phyloP scores from a whole-genome alignment of 257 asterid genomes.

The Solanum neorickii region DNA sequence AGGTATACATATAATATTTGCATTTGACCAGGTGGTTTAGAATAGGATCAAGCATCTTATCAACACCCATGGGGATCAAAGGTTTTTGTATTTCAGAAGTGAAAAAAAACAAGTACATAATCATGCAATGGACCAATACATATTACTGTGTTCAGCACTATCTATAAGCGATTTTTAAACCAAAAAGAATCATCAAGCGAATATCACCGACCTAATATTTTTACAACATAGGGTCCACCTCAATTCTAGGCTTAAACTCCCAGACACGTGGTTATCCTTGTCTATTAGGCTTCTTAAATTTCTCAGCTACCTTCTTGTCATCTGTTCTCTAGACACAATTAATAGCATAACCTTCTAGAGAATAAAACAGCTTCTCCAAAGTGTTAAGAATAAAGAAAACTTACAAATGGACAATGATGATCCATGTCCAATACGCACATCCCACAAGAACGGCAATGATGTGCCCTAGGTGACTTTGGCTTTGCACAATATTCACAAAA shows the following conservation, averaged over 20 bases:
- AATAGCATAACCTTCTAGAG: neutral
- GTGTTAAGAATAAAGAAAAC: constrained; percentile 10
- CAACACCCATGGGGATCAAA: neutral
- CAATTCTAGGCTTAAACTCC: neutral
- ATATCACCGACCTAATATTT: neutral
- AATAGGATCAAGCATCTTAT: neutral
- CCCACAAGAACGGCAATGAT: constrained; percentile 94
- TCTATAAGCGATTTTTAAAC: neutral
- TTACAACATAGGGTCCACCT: neutral
- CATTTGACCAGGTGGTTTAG: neutral
- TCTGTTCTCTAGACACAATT: neutral
- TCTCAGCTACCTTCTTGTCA: neutral
- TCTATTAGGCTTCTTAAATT: neutral
- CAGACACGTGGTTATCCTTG: neutral
- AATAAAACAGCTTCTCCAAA: neutral
- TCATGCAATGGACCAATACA: neutral
- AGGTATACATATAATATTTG: neutral
- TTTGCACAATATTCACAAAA: constrained; percentile 72
- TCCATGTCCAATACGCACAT: constrained; percentile 86
- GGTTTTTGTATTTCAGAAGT: neutral
- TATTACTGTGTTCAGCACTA: neutral
- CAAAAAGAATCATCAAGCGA: neutral
- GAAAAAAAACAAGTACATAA: neutral
- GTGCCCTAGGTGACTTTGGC: constrained; percentile 83
- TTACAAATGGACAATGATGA: constrained; percentile 99